Evolutionary conservation across 2,329 filamentous ascomycete species (phyloP), one percentile per base, ranked within the genome.

Genomic region (Alternaria triticimaculans): DNA sequence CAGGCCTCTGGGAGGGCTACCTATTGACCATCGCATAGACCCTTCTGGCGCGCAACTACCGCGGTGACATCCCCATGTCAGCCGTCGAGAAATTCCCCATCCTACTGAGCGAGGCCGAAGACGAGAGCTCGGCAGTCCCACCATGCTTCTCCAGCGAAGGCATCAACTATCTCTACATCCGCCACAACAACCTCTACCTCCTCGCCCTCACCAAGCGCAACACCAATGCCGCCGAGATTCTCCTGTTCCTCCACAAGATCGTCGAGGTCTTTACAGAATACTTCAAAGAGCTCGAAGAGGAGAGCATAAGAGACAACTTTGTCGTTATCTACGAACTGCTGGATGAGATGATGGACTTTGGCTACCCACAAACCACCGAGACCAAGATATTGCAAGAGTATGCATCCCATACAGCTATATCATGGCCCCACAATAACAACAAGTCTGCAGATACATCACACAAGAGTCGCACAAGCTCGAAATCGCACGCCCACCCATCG

Each of bases 261-360:
- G 96, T 99, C 77, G 96, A 98, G 81, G 96, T 99, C 68, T 99
- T 99, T 80, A 99, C 96, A 63, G 96, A 99, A 83, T 99, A 99
- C 85, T 99, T 99, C 87, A 99, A 99, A 82, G 95, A 96, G 68
- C 87, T 99, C 64, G 96, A 99, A 82, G 96, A 99, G 82, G 96
- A 99, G 83, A 97, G 93, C 74, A 99, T 99, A 80, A 90, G 96
- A 74, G 96, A 99, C 85, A 99, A 99, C 85, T 99, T 99, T 79
- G 96, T 99, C 81, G 90, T 99, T 78, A 99, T 99, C 78, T 99
- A 99, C 86, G 96, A 99, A 83, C 84, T 99, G 65, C 88, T 99
- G 67, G 96, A 99, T 79, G 96, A 99, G 85, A 99, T 99, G 96
- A 99, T 99, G 96, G 96, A 99, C 83, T 99, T 99, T 85, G 96